Evolutionary conservation across 441 rosid genomes (phyloP).

Genomic region (Adansonia grandidieri): DNA sequence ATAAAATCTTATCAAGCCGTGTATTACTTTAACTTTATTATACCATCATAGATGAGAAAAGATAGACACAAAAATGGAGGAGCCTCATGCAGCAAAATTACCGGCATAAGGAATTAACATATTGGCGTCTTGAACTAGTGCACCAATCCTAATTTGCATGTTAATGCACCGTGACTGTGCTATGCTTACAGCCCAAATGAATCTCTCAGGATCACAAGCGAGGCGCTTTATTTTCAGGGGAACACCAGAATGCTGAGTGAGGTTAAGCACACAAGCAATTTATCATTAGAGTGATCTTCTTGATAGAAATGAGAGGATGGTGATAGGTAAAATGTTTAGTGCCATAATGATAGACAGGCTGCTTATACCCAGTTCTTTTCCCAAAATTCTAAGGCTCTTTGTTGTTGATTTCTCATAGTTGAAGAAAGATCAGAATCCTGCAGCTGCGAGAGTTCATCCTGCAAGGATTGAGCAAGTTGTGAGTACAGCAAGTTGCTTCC

Average conservation of each 20-base stretch:
- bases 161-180: slow-evolving; percentile 82
- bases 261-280: slow-evolving; percentile 24
- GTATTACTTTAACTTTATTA: slow-evolving; percentile 1
- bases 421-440: slow-evolving; percentile 81
- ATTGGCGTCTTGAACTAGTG: slow-evolving; percentile 81
- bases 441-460: slow-evolving; percentile 84
- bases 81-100: slow-evolving; percentile 33
- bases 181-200: slow-evolving; percentile 82
- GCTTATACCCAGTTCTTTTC: slow-evolving; percentile 81
- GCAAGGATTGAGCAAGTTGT: slow-evolving; percentile 14
- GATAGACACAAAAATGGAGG: neutral
- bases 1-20: neutral
- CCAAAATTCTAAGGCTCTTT: slow-evolving; percentile 77
- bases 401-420: slow-evolving; percentile 71
- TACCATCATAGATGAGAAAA: neutral
- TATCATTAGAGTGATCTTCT: slow-evolving; percentile 17
- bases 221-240: slow-evolving; percentile 91
- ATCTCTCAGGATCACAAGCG: slow-evolving; percentile 76
- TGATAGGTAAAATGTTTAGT: neutral
- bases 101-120: slow-evolving; percentile 96
- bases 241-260: slow-evolving; percentile 70
- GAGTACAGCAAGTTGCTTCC: neutral
- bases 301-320: neutral
- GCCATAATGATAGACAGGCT: slow-evolving; percentile 19
- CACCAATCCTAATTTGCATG: slow-evolving; percentile 80